Evolutionary conservation across 345 rosid genomes (phyloP).

Genomic region (Erysimum cheiranthoides): DNA sequence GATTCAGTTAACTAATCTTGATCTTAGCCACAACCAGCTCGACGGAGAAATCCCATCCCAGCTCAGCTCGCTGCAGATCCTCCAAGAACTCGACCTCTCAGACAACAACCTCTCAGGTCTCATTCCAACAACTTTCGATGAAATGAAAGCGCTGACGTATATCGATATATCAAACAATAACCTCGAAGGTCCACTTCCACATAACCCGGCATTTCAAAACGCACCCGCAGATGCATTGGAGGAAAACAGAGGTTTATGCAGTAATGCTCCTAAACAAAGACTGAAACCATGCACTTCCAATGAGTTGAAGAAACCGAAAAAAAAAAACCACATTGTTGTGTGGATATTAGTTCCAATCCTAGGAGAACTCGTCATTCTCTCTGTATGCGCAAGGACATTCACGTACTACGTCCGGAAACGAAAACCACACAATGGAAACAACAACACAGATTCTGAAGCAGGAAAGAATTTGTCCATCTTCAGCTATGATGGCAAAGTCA

Average conservation of each 20-base stretch:
- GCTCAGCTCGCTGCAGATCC: constrained; percentile 25
- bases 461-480: constrained; percentile 29
- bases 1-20: not conserved
- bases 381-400: not conserved
- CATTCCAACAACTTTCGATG: constrained; percentile 33
- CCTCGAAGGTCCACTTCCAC: constrained; percentile 47
- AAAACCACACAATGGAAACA: not conserved
- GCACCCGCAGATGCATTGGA: constrained; percentile 42
- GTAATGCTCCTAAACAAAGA: constrained; percentile 15
- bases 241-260: constrained; percentile 49
- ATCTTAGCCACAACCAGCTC: constrained; percentile 48
- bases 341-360: constrained; percentile 7
- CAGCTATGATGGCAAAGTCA: constrained; percentile 40
- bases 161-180: constrained; percentile 30
- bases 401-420: not conserved
- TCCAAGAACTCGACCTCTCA: constrained; percentile 42
- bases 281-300: constrained; percentile 35
- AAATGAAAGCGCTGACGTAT: constrained; percentile 1
- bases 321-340: not conserved
- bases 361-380: constrained; percentile 21
- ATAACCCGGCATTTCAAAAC: constrained; percentile 32
- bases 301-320: not conserved
- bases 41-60: constrained; percentile 35
- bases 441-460: constrained; percentile 10
- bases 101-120: constrained; percentile 34